phyloP scores from a whole-genome alignment of 768 basidiomycete species.

The Termitomyces bulborhizus region DNA sequence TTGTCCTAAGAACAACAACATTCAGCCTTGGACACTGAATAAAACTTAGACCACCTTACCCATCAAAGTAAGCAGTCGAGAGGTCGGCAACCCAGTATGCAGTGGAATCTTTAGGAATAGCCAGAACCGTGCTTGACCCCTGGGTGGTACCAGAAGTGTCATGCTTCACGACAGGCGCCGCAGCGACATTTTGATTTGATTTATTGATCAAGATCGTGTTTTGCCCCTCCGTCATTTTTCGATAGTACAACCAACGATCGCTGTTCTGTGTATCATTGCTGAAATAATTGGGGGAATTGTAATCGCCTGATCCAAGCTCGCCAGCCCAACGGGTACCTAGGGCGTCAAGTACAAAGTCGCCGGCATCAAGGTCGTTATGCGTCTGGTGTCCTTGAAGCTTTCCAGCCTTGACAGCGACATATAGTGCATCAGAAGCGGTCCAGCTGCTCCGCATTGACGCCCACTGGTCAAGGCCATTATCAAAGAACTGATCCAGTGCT shows the following conservation, averaged over 20 bases:
- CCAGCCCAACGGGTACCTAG: conserved; percentile 93
- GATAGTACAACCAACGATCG: conserved; percentile 86
- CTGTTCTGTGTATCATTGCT: conserved; percentile 59
- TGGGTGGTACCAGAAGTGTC: conserved; percentile 55
- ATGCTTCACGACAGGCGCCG: conserved; percentile 54
- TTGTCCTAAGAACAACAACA: conserved; percentile 34
- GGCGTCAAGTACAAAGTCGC: conserved; percentile 94
- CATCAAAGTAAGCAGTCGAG: conserved; percentile 66
- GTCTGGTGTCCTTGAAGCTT: conserved; percentile 80
- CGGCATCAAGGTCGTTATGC: conserved; percentile 90
- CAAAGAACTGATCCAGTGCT: conserved; percentile 79
- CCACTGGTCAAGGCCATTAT: conserved; percentile 73
- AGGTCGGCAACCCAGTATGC: conserved; percentile 81
- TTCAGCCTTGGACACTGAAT: conserved; percentile 3
- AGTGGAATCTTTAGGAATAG: conserved; percentile 57
- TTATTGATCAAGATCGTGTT: conserved; percentile 81
- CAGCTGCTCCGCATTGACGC: conserved; percentile 87
- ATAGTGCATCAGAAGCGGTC: conserved; percentile 82
- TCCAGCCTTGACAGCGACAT: conserved; percentile 87
- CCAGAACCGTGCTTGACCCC: conserved; percentile 78
- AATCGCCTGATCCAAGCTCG: conserved; percentile 88
- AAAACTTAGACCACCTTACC: conserved; percentile 38
- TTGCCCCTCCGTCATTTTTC: conserved; percentile 96
- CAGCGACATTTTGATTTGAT: conserved; percentile 75
- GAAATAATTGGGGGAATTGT: conserved; percentile 74